A percentile compares a stretch with the other conserved stretches of the same genome.
These are phyloP conservation scores for Yarrowia sp. DNA, from an alignment of 805 yeast species.

Conservation along the genomic window DNA sequence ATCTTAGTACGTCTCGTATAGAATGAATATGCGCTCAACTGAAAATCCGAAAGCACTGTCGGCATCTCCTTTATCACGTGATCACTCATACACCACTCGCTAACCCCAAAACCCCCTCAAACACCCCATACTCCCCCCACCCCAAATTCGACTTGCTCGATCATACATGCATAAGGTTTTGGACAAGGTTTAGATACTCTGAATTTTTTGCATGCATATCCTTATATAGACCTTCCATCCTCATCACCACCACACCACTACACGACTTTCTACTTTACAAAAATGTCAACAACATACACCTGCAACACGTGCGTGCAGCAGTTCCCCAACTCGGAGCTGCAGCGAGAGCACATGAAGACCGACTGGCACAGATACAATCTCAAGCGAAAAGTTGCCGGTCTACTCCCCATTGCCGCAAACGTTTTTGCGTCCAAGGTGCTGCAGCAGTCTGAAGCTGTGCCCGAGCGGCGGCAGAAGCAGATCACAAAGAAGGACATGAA, in stretches of 20 bases:
- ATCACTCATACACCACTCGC: background rate
- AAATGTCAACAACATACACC: constrained; percentile 46
- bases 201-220: constrained; percentile 21
- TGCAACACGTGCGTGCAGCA: constrained; percentile 87
- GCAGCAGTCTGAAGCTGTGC: constrained; percentile 37
- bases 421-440: constrained; percentile 68
- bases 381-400: constrained; percentile 84
- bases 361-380: constrained; percentile 98
- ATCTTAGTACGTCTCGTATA: too few relatives aligned
- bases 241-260: background rate
- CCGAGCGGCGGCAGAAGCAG: constrained; percentile 35
- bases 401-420: constrained; percentile 70
- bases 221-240: background rate
- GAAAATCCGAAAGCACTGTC: background rate
- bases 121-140: background rate
- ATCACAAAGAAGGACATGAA: constrained; percentile 42
- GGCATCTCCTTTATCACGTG: background rate
- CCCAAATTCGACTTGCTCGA: background rate
- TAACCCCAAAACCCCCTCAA: background rate
- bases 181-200: background rate
- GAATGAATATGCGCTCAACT: too few relatives aligned
- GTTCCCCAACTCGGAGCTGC: constrained; percentile 78
- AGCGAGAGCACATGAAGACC: constrained; percentile 90
- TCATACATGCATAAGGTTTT: constrained; percentile 25
- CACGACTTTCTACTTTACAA: background rate